These are phyloP conservation scores for Herpetomonas muscarum DNA, from an alignment of 208 protist genomes.

Conservation along the genomic window DNA sequence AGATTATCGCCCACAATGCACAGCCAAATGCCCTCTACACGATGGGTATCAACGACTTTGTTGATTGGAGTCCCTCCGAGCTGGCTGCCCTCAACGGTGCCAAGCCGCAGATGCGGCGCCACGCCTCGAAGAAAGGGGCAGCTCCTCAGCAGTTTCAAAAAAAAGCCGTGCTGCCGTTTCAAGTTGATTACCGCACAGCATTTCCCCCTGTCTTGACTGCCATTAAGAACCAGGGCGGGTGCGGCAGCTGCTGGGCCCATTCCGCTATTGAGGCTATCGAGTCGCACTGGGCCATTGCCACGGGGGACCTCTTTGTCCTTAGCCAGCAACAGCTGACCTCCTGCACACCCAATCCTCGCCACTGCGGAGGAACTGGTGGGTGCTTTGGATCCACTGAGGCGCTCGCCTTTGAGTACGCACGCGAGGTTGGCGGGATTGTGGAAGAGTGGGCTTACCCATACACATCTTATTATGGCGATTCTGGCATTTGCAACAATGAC, in stretches of 20 bases:
- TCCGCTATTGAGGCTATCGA: slow-evolving; percentile 72
- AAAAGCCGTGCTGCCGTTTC: slow-evolving; percentile 20
- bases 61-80: not conserved
- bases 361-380: slow-evolving; percentile 62
- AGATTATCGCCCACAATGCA: not conserved
- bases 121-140: slow-evolving; percentile 4
- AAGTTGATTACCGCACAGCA: slow-evolving; percentile 38
- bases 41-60: not conserved
- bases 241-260: slow-evolving; percentile 76
- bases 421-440: slow-evolving; percentile 40
- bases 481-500: slow-evolving; percentile 40
- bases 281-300: slow-evolving; percentile 59
- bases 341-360: slow-evolving; percentile 64
- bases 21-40: not conserved
- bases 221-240: slow-evolving; percentile 76
- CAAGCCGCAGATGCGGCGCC: slow-evolving; percentile 15
- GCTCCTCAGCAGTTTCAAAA: slow-evolving; percentile 7
- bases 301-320: slow-evolving; percentile 57
- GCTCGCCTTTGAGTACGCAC: slow-evolving; percentile 74
- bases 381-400: slow-evolving; percentile 78
- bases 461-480: slow-evolving; percentile 47
- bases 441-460: slow-evolving; percentile 79
- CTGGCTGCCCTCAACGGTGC: not conserved
- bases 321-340: slow-evolving; percentile 92
- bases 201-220: slow-evolving; percentile 45